Evolutionary conservation across 129 eudicot species (phyloP).

Genomic region (Saposhnikovia divaricata): DNA sequence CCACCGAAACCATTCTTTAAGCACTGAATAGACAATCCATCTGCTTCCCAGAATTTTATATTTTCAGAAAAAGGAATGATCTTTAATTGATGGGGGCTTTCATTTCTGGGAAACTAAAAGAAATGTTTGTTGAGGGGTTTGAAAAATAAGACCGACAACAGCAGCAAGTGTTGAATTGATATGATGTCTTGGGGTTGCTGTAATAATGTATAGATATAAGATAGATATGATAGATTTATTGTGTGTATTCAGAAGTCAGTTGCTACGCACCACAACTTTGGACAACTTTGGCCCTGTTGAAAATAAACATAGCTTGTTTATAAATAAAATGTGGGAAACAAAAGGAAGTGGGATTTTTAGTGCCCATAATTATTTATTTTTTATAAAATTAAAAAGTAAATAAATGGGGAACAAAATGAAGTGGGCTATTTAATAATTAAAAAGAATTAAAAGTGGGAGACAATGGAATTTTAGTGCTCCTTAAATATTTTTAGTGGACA

Average conservation of each 20-base stretch:
- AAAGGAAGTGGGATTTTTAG: no score
- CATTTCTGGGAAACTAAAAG: not conserved
- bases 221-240: not conserved
- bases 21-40: not conserved
- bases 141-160: not conserved
- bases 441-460: no score
- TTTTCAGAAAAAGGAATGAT: not conserved
- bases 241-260: not conserved
- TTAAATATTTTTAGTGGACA: no score
- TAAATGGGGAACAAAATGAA: no score
- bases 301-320: no score
- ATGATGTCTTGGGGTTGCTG: not conserved
- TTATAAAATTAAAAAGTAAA: no score
- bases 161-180: not conserved
- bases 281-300: not conserved
- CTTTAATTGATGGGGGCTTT: not conserved
- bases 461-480: no score
- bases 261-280: not conserved
- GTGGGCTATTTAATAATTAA: no score
- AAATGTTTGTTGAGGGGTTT: not conserved
- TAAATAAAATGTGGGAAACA: no score
- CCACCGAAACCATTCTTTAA: no score
- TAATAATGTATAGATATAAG: no score
- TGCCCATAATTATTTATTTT: no score
- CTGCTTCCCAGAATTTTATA: not conserved